Conservation (phyloP, 805 yeast genomes). For the Ogataea methylovora region DNA sequence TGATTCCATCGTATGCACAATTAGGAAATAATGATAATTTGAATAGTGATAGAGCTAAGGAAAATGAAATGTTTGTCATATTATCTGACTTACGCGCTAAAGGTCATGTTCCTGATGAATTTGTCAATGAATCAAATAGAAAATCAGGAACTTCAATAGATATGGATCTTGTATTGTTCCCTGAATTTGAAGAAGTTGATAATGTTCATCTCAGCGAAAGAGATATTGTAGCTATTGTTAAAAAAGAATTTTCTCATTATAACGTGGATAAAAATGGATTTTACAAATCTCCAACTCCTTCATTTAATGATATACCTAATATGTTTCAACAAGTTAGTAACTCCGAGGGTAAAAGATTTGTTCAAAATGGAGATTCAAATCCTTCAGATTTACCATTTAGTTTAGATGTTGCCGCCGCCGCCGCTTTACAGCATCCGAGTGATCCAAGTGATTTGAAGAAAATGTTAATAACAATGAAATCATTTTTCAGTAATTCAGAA, state of each 20-base stretch:
- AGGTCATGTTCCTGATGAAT: conserved; percentile 7
- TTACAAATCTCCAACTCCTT: no score
- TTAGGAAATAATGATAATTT: conserved; percentile 5
- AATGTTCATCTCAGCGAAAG: conserved; percentile 25
- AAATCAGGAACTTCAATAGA: conserved; percentile 5
- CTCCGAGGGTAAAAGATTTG: no score
- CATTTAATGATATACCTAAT: no score
- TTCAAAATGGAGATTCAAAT: no score
- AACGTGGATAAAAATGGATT: no score
- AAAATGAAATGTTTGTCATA: conserved; percentile 15
- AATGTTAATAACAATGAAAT: conserved; percentile 7
- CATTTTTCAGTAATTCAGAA: conserved; percentile 8
- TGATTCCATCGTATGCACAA: conserved; percentile 8
- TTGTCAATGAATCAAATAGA: conserved; percentile 3
- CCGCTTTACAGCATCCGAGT: no score
- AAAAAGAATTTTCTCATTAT: no score
- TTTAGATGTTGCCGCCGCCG: no score
- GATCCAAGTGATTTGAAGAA: no score
- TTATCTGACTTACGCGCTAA: conserved; percentile 13
- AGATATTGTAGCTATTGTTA: conserved; percentile 25
- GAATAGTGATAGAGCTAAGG: conserved; percentile 12
- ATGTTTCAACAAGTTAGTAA: no score
- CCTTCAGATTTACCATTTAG: no score
- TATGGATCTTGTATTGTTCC: no score
- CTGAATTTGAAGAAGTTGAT: conserved; percentile 26